phyloP scores from a whole-genome alignment of 495 filamentous ascomycete genomes.

The Penicilliopsis zonata region DNA sequence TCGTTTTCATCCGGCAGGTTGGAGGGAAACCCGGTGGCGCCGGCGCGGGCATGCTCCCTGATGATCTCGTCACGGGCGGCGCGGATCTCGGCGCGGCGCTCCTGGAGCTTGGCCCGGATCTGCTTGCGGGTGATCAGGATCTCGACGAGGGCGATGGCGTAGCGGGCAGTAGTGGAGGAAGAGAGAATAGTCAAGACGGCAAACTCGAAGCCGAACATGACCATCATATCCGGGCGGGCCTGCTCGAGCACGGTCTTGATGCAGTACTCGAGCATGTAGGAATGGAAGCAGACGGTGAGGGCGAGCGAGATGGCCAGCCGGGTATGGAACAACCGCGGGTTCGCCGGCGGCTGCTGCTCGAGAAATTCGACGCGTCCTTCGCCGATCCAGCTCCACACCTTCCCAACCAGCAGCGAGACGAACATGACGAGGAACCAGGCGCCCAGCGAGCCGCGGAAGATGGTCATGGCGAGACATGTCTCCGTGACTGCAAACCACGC shows the following conservation, averaged over 20 bases:
- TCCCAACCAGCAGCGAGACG: slow-evolving; percentile 76
- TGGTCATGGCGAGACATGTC: slow-evolving; percentile 97
- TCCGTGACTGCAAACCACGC: slow-evolving; percentile 96
- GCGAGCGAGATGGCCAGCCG: slow-evolving; percentile 69
- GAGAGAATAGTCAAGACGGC: slow-evolving; percentile 74
- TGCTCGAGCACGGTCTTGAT: slow-evolving; percentile 70
- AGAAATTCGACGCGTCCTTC: slow-evolving; percentile 88
- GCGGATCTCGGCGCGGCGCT: slow-evolving; percentile 53
- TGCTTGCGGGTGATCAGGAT: slow-evolving; percentile 61
- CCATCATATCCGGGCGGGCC: slow-evolving; percentile 94
- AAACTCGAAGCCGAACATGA: slow-evolving; percentile 99
- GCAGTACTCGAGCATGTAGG: slow-evolving; percentile 66
- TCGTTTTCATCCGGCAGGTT: slow-evolving; percentile 56
- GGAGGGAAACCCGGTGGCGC: slow-evolving; percentile 14
- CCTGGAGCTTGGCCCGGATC: slow-evolving; percentile 49
- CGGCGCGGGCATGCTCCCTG: slow-evolving; percentile 25
- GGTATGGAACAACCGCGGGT: slow-evolving; percentile 79
- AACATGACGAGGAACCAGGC: slow-evolving; percentile 95
- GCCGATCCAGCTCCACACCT: slow-evolving; percentile 97
- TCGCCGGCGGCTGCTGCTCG: slow-evolving; percentile 89
- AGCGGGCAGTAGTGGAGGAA: slow-evolving; percentile 63
- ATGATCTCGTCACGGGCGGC: slow-evolving; percentile 45
- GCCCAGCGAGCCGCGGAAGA: slow-evolving; percentile 89
- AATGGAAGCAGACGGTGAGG: slow-evolving; percentile 63
- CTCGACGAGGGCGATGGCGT: slow-evolving; percentile 69